These are phyloP conservation scores for Pseudocercospora macadamiae DNA, from an alignment of 2,329 filamentous ascomycete species.

Conservation along the genomic window DNA sequence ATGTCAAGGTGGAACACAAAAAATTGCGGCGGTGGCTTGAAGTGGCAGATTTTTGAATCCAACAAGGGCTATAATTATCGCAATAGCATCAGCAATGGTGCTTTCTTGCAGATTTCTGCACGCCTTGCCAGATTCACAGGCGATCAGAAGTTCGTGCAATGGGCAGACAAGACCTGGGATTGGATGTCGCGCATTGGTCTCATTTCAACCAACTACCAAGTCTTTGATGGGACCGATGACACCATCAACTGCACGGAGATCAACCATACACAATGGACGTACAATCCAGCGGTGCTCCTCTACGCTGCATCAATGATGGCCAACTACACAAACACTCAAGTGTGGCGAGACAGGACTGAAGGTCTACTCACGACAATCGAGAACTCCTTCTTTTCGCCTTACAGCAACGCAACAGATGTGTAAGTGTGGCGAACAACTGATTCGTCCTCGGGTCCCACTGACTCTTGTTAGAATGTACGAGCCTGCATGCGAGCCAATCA, in stretches of 20 bases:
- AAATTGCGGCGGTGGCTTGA: constrained; percentile 72
- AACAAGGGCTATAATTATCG: constrained; percentile 68
- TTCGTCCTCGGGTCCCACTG: not conserved
- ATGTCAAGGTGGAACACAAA: constrained; percentile 68
- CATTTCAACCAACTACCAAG: constrained; percentile 53
- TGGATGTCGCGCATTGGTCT: constrained; percentile 55
- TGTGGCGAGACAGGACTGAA: constrained; percentile 62
- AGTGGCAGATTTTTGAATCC: constrained; percentile 83
- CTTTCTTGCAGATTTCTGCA: constrained; percentile 62
- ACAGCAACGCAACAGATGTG: constrained; percentile 54
- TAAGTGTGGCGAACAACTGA: constrained; percentile 12
- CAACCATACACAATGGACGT: constrained; percentile 60
- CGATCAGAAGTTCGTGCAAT: constrained; percentile 76
- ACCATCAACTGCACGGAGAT: constrained; percentile 54
- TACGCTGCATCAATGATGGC: constrained; percentile 61
- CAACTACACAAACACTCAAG: constrained; percentile 50
- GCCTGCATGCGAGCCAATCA: constrained; percentile 64
- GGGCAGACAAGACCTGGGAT: constrained; percentile 71
- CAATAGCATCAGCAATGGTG: constrained; percentile 62
- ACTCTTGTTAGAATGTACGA: constrained; percentile 58
- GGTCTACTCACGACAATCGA: constrained; percentile 60
- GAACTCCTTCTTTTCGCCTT: constrained; percentile 58
- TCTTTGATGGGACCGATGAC: constrained; percentile 60
- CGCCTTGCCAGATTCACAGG: constrained; percentile 77
- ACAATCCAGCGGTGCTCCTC: constrained; percentile 60